phyloP scores from a whole-genome alignment of 768 basidiomycete genomes.

The Pleurotus eryngii region DNA sequence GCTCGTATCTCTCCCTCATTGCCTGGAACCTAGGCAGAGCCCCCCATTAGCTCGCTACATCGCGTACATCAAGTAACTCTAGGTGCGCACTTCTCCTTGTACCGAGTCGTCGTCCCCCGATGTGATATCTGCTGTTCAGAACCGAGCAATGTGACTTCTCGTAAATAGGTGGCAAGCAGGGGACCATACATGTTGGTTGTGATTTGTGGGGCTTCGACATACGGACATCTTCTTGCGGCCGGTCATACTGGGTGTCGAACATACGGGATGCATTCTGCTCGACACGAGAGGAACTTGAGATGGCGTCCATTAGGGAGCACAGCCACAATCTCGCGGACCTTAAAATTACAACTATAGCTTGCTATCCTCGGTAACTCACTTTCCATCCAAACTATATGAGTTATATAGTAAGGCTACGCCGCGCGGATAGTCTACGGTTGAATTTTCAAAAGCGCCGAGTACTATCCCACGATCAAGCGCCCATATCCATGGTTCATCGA shows the following conservation, averaged over 20 bases:
- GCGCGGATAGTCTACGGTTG: no score
- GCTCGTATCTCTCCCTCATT: slow-evolving; percentile 44
- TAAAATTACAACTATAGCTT: no score
- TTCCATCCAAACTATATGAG: no score
- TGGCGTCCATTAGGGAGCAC: no score
- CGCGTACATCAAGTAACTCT: neutral
- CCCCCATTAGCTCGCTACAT: neutral
- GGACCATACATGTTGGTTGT: slow-evolving; percentile 4
- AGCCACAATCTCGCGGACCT: no score
- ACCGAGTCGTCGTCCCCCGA: slow-evolving; percentile 12
- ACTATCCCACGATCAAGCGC: no score
- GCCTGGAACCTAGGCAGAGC: slow-evolving; percentile 36
- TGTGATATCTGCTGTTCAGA: neutral
- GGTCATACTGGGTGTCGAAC: neutral
- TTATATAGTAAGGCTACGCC: no score
- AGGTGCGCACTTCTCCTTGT: slow-evolving; percentile 27
- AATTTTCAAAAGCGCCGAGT: no score
- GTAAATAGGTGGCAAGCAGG: neutral
- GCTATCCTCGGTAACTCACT: no score
- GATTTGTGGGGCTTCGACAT: neutral
- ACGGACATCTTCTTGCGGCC: neutral
- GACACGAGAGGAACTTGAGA: neutral
- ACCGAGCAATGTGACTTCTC: neutral
- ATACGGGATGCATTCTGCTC: slow-evolving; percentile 3
- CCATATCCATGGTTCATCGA: no score